A percentile compares a stretch with the other conserved stretches of the same genome.
Evolutionary conservation across 2,329 filamentous ascomycete genomes (phyloP).

Genomic region (Colletotrichum scovillei): DNA sequence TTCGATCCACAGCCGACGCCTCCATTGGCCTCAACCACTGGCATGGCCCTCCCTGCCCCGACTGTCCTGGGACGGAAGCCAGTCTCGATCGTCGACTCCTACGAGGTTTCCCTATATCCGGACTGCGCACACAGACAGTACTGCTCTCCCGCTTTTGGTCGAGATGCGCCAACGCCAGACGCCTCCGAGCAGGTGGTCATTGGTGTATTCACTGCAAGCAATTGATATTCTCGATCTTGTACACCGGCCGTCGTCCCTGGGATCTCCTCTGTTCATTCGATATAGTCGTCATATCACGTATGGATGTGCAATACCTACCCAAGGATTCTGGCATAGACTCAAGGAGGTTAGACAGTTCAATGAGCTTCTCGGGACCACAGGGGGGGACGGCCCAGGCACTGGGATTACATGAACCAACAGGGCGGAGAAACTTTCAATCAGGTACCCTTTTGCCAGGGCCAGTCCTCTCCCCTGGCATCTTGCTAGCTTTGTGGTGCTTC

Average conservation of each 20-base stretch:
- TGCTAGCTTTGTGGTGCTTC: neutral
- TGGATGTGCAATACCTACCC: neutral
- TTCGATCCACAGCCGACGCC: neutral
- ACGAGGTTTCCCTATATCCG: neutral
- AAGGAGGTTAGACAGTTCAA: neutral
- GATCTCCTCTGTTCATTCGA: neutral
- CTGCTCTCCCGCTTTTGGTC: neutral
- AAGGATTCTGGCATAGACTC: neutral
- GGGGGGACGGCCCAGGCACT: neutral
- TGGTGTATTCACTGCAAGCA: neutral
- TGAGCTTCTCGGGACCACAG: neutral
- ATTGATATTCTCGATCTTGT: neutral
- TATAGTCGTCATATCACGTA: neutral
- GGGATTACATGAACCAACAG: slow-evolving; percentile 17
- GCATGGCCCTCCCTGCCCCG: slow-evolving; percentile 14
- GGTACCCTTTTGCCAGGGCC: neutral
- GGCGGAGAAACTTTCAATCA: slow-evolving; percentile 20
- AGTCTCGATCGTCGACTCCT: slow-evolving; percentile 25
- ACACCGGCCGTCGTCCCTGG: neutral
- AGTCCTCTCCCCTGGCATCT: neutral
- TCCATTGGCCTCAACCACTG: slow-evolving; percentile 26
- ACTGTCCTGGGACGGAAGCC: slow-evolving; percentile 15
- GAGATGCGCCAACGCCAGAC: neutral
- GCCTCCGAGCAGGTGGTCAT: neutral
- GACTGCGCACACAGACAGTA: too few relatives aligned